These are phyloP conservation scores for Cichorium intybus DNA, from an alignment of 140 eudicot genomes.

Conservation along the genomic window DNA sequence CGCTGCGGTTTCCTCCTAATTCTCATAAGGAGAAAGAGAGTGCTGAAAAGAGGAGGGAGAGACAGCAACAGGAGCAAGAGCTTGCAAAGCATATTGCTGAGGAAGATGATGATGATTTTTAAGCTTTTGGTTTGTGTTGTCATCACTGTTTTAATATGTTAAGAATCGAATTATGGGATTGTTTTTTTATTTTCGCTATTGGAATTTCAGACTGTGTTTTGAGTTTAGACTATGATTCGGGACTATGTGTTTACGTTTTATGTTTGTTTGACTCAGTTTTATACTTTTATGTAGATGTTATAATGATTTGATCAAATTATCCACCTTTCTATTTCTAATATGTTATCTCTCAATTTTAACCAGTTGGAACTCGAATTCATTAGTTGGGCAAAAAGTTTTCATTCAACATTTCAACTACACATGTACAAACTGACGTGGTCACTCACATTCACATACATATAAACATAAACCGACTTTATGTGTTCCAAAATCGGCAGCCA, in stretches of 20 bases:
- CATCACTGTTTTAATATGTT: conserved; percentile 19
- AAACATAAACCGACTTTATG: no score
- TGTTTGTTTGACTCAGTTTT: background rate
- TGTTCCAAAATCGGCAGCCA: no score
- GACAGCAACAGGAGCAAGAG: conserved; percentile 92
- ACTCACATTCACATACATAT: no score
- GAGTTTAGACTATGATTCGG: conserved; percentile 1
- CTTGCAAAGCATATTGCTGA: conserved; percentile 98
- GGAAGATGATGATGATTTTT: conserved; percentile 97
- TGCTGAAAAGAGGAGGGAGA: conserved; percentile 98
- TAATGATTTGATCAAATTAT: no score
- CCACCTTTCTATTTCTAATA: no score
- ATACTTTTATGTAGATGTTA: no score
- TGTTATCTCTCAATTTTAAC: no score
- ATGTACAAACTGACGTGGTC: no score
- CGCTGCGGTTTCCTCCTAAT: conserved; percentile 88
- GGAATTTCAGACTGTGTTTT: conserved; percentile 5
- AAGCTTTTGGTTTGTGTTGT: conserved; percentile 18
- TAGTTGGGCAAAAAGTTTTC: no score
- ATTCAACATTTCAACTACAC: no score
- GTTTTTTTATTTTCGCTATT: background rate
- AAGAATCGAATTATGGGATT: conserved; percentile 6
- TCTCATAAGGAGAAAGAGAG: conserved; percentile 93
- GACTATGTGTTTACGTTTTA: conserved; percentile 21
- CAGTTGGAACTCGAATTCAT: no score